Percentiles rank a stretch among this genome's conserved stretches.
phyloP scores from a whole-genome alignment of 1,284 basidiomycete genomes.

The Neotropicomus parvogracilis region DNA sequence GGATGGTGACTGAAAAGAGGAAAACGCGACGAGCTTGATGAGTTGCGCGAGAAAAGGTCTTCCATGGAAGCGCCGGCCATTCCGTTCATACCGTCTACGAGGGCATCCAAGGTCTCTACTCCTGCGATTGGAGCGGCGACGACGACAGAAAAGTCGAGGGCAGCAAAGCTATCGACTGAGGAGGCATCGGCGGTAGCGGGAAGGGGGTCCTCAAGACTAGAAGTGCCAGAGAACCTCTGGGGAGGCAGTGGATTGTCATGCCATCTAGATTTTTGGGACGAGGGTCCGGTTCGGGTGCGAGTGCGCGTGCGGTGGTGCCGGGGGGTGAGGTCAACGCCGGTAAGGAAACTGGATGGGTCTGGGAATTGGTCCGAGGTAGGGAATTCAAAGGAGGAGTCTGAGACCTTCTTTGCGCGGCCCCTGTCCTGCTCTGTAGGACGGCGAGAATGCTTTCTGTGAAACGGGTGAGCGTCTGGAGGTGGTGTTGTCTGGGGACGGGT shows the following conservation, averaged over 20 bases:
- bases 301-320: constrained; percentile 47
- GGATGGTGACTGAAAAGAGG: constrained; percentile 56
- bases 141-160: constrained; percentile 58
- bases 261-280: constrained; percentile 44
- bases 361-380: constrained; percentile 24
- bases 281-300: constrained; percentile 55
- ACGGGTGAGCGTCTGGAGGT: constrained; percentile 9
- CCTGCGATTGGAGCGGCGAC: constrained; percentile 73
- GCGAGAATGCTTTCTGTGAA: constrained; percentile 25
- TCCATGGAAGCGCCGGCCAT: constrained; percentile 41
- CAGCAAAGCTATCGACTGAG: constrained; percentile 27
- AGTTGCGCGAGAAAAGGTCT: constrained; percentile 44
- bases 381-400: constrained; percentile 27
- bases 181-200: constrained; percentile 60
- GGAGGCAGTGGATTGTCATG: constrained; percentile 40
- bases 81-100: constrained; percentile 82
- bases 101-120: constrained; percentile 79
- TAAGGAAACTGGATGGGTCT: constrained; percentile 22
- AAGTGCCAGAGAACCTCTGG: constrained; percentile 63
- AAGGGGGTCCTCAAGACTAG: constrained; percentile 56
- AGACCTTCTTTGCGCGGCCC: constrained; percentile 15
- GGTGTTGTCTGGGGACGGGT: constrained; percentile 33
- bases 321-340: constrained; percentile 22
- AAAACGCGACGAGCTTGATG: constrained; percentile 49
- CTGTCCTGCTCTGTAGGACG: constrained; percentile 28